These are phyloP conservation scores for Lipomyces japonicus DNA, from an alignment of 805 yeast genomes.

Conservation along the genomic window DNA sequence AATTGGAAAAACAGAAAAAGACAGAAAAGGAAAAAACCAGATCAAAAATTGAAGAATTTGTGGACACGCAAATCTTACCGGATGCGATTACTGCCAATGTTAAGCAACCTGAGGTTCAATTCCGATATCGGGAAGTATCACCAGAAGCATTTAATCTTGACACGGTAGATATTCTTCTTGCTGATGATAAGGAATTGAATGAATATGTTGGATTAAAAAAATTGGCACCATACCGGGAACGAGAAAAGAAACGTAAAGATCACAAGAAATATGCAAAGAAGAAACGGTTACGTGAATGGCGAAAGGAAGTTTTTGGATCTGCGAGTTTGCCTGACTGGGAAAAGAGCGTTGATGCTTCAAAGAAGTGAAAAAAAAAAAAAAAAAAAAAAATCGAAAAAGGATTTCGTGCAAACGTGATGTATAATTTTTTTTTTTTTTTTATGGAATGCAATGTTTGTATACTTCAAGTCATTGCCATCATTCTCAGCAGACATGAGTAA, in stretches of 20 bases:
- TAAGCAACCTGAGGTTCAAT: conserved; percentile 37
- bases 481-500: too few relatives aligned
- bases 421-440: too few relatives aligned
- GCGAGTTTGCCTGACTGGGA: conserved; percentile 43
- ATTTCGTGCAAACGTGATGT: too few relatives aligned
- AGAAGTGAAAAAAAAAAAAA: background rate
- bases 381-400: background rate
- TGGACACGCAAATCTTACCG: conserved; percentile 66
- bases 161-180: conserved; percentile 80
- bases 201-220: conserved; percentile 83
- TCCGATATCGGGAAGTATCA: conserved; percentile 89
- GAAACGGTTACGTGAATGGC: conserved; percentile 83
- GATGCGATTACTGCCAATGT: conserved; percentile 48
- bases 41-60: conserved; percentile 66
- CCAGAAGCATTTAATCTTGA: conserved; percentile 89
- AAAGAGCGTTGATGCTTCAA: background rate
- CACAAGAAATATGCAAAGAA: conserved; percentile 79
- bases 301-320: conserved; percentile 69
- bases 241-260: conserved; percentile 68
- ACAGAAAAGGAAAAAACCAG: conserved; percentile 51
- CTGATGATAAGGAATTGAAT: conserved; percentile 83
- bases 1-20: conserved; percentile 28
- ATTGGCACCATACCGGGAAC: conserved; percentile 86
- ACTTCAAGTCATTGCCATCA: too few relatives aligned
- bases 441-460: too few relatives aligned